Conservation (phyloP, 2,329 filamentous ascomycete species). For the Colletotrichum salicis region DNA sequence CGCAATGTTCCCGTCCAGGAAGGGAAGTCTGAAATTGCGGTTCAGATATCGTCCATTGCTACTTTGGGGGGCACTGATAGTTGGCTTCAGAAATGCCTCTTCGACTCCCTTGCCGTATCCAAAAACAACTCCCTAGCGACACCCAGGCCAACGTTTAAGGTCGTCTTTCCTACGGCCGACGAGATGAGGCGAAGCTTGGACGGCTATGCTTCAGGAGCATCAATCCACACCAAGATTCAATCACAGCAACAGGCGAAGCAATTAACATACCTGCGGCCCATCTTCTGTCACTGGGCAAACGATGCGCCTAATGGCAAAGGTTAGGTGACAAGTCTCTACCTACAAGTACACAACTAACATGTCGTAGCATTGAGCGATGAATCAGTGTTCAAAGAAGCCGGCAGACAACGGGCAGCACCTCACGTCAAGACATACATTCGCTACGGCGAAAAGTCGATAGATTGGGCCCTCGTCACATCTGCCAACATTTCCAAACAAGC, state of each 20-base stretch:
- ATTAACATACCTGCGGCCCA: conserved; percentile 74
- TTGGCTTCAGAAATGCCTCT: conserved; percentile 77
- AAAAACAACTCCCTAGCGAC: conserved; percentile 36
- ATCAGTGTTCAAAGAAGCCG: conserved; percentile 56
- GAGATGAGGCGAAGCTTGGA: conserved; percentile 82
- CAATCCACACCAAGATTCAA: conserved; percentile 84
- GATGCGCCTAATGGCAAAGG: conserved; percentile 54
- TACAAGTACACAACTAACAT: conserved; percentile 11
- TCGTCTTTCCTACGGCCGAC: conserved; percentile 83
- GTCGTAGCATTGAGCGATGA: conserved; percentile 42
- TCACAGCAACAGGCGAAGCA: conserved; percentile 78
- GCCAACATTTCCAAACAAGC: conserved; percentile 92
- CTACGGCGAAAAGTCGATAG: conserved; percentile 67
- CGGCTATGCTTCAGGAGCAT: conserved; percentile 80
- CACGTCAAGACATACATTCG: conserved; percentile 92
- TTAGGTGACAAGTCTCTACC: conserved; percentile 37
- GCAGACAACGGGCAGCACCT: conserved; percentile 77
- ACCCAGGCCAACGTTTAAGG: conserved; percentile 65
- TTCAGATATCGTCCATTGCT: conserved; percentile 84
- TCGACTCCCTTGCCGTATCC: conserved; percentile 57
- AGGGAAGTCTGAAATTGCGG: conserved; percentile 60
- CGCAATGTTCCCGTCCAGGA: conserved; percentile 59
- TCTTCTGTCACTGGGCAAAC: conserved; percentile 81
- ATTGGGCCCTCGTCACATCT: conserved; percentile 90
- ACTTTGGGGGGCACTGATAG: conserved; percentile 76